A percentile compares a stretch with the other conserved stretches of the same genome.
Evolutionary conservation across 108 stramenopile species (phyloP).

Genomic region (Pseudonitzschia multiseries): DNA sequence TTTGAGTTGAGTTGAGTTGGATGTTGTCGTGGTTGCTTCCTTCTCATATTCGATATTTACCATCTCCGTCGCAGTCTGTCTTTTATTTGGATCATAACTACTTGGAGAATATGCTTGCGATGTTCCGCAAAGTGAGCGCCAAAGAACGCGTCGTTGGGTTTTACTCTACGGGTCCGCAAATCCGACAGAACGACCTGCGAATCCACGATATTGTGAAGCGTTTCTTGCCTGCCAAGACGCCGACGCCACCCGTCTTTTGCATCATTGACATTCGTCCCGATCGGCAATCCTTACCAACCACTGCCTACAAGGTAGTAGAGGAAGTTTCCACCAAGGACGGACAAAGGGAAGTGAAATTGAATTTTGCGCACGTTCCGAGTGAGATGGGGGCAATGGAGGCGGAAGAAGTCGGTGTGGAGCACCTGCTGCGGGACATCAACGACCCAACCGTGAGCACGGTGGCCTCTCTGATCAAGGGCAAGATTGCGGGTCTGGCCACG

Average conservation of each 20-base stretch:
- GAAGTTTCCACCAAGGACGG: slow-evolving; percentile 57
- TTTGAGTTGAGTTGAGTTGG: not conserved
- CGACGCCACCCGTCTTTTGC: slow-evolving; percentile 90
- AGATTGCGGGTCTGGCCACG: slow-evolving; percentile 88
- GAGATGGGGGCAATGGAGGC: slow-evolving; percentile 94
- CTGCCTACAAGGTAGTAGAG: slow-evolving; percentile 92
- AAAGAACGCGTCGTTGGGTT: slow-evolving; percentile 94
- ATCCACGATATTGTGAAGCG: slow-evolving; percentile 84
- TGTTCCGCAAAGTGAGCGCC: slow-evolving; percentile 87
- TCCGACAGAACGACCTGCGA: slow-evolving; percentile 87
- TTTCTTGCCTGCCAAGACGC: slow-evolving; percentile 60
- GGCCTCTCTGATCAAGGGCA: slow-evolving; percentile 91
- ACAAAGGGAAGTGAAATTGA: slow-evolving; percentile 59
- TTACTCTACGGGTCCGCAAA: slow-evolving; percentile 92
- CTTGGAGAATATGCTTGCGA: slow-evolving; percentile 86
- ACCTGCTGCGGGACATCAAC: slow-evolving; percentile 98
- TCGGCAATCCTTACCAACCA: slow-evolving; percentile 91
- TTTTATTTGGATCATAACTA: slow-evolving; percentile 99
- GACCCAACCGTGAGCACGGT: slow-evolving; percentile 97
- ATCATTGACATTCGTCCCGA: slow-evolving; percentile 97
- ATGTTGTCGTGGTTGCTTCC: not conserved
- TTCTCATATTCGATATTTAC: not conserved
- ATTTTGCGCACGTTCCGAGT: slow-evolving; percentile 93
- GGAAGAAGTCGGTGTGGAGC: slow-evolving; percentile 99
- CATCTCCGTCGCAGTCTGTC: slow-evolving; percentile 44